Evolutionary conservation across 2,329 filamentous ascomycete species (phyloP).

Genomic region (Aspergillus aculeatinus): DNA sequence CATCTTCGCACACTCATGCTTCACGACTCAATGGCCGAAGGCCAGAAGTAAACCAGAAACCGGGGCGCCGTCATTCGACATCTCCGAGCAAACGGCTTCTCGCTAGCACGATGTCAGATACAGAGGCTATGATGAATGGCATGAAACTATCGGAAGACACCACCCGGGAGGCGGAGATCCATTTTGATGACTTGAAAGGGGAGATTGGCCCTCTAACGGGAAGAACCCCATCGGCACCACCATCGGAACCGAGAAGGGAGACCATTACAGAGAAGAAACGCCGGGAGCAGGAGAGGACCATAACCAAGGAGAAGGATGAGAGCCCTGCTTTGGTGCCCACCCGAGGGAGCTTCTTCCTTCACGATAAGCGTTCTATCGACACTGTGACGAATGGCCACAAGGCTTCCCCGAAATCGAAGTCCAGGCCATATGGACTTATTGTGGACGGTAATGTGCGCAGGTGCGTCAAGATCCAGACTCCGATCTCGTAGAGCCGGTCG

Average conservation of each 20-base stretch:
- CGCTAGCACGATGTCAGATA: constrained; percentile 52
- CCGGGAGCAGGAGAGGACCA: constrained; percentile 87
- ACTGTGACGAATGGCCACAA: constrained; percentile 75
- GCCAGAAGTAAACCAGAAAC: constrained; percentile 27
- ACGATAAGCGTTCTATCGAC: constrained; percentile 83
- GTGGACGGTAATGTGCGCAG: constrained; percentile 44
- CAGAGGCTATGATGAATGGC: constrained; percentile 62
- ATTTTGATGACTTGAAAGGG: constrained; percentile 51
- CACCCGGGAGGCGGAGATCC: constrained; percentile 43
- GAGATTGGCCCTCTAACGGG: constrained; percentile 28
- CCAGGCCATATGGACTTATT: constrained; percentile 52
- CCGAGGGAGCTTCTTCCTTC: constrained; percentile 93
- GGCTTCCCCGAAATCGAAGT: constrained; percentile 55
- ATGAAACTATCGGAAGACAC: constrained; percentile 48
- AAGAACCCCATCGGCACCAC: constrained; percentile 42
- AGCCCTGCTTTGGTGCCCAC: constrained; percentile 94
- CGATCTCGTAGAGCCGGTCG: background rate
- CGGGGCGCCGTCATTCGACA: constrained; percentile 36
- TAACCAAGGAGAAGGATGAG: constrained; percentile 73
- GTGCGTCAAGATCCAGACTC: constrained; percentile 33
- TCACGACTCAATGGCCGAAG: constrained; percentile 30
- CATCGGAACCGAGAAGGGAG: constrained; percentile 48
- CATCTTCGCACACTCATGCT: constrained; percentile 27
- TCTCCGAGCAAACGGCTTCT: constrained; percentile 33
- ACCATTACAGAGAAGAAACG: constrained; percentile 68